Evolutionary conservation across 495 filamentous ascomycete genomes (phyloP).

Genomic region (Penicillium subrubescens): DNA sequence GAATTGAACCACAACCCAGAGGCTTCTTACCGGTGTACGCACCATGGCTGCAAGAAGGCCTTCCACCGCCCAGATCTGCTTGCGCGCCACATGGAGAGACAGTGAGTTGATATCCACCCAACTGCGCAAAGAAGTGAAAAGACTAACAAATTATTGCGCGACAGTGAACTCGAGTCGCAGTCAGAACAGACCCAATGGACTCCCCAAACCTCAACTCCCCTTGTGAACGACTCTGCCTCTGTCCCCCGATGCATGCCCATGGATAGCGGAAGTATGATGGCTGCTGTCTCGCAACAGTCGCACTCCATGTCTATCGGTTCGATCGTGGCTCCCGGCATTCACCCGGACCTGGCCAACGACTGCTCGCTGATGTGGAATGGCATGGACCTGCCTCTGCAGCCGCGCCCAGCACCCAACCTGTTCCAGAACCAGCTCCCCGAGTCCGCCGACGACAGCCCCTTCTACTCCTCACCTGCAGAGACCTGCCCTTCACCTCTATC

Average conservation of each 20-base stretch:
- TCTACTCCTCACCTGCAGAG: conserved; percentile 47
- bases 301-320: conserved; percentile 50
- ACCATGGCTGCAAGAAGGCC: conserved; percentile 69
- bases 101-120: conserved; percentile 55
- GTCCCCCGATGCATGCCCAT: conserved; percentile 35
- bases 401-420: conserved; percentile 30
- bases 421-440: conserved; percentile 43
- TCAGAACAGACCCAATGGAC: conserved; percentile 39
- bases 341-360: conserved; percentile 42
- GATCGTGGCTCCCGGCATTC: conserved; percentile 45
- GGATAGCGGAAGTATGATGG: conserved; percentile 30
- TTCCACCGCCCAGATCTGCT: conserved; percentile 83
- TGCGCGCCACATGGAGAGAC: conserved; percentile 76
- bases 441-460: conserved; percentile 41
- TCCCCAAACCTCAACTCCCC: conserved; percentile 25
- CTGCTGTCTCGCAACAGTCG: conserved; percentile 32
- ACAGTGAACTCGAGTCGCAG: conserved; percentile 46
- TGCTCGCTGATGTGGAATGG: conserved; percentile 43
- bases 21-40: conserved; percentile 66
- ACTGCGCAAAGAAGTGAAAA: not conserved
- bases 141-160: conserved; percentile 7
- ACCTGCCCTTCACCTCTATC: conserved; percentile 48
- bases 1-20: conserved; percentile 80
- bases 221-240: conserved; percentile 27
- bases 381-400: conserved; percentile 42